Base-by-base conservation (phyloP, 805 yeast species). In the Saturnispora silvae region DNA sequence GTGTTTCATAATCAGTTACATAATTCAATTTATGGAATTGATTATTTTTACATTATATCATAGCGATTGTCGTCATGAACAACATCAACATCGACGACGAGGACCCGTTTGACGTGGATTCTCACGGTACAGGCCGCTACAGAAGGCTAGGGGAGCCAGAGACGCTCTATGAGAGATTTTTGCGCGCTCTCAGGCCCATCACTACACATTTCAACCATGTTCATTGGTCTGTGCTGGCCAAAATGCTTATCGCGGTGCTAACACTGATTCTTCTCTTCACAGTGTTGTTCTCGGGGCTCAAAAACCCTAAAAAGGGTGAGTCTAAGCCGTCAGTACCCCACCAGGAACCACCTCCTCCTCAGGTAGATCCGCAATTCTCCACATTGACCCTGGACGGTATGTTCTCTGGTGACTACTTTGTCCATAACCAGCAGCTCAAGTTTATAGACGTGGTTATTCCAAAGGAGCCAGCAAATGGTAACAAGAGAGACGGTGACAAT, bases 71-170 rank as follows among this genome's bases (percentile, higher is more conserved):
- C n/a, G n/a, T n/a, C n/a, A n/a, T n/a, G n/a, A n/a, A n/a, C n/a
- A n/a, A n/a, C n/a, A n/a, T n/a, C n/a, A n/a, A n/a, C n/a, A 31
- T 36, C 25, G 38, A 34, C 16, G 43, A 37, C 16, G 49, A n/a
- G n/a, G n/a, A 41, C n/a, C 47, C 47, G 16, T 52, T 50, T 27
- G 43, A 49, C 17, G 47, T 50, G 2, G 57, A 51, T 31, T 49
- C 45, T 18, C 50, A 47, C 13, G 18, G 35, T 24, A 20, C 24
- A 13, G n/a, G 23, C 1, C 14, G 18, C 3, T 30, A 30, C 26
- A 17, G 31, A 8, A 23, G 20, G 10, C 13, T 36, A 17, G 39
- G 39, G 4, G 31, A 36, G 20, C 24, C 13, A 19, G 38, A 30
- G 25, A 27, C 18, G 19, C 9, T 34, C 2, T 9, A 3, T 3